These are phyloP conservation scores for Tephrocybe sp. DNA, from an alignment of 768 basidiomycete genomes.

Conservation along the genomic window DNA sequence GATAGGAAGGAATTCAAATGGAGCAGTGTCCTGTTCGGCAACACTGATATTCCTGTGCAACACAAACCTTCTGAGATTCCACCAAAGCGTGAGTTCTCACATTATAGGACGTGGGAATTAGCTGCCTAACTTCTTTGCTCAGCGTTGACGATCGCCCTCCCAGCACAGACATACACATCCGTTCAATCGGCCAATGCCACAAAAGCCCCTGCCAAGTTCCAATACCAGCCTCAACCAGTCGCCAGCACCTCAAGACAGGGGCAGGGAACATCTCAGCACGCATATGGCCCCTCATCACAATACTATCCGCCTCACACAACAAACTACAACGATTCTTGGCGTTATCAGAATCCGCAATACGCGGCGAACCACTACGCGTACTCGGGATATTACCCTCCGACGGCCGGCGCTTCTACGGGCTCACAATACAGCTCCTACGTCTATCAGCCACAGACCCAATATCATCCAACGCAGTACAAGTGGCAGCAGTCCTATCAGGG, in stretches of 20 bases:
- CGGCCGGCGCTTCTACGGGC: conserved; percentile 11
- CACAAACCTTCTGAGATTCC: conserved; percentile 66
- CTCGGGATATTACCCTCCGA: conserved; percentile 25
- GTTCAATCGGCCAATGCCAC: conserved; percentile 24
- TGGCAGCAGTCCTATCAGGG: conserved; percentile 37
- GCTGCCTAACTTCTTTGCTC: conserved; percentile 4
- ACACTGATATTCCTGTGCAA: conserved; percentile 65
- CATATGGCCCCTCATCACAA: conserved; percentile 16
- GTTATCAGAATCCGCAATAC: conserved; percentile 27
- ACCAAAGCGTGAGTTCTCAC: conserved; percentile 43
- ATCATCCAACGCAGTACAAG: conserved; percentile 23
- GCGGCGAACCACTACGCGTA: conserved; percentile 27
- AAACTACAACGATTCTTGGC: conserved; percentile 36
- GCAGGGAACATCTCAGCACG: no score
- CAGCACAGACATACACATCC: conserved; percentile 32
- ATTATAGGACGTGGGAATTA: conserved; percentile 3
- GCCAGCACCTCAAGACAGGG: conserved; percentile 8
- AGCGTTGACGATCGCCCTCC: conserved; percentile 21
- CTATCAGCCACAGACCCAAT: conserved; percentile 21
- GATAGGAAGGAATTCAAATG: conserved; percentile 79
- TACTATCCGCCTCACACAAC: conserved; percentile 24
- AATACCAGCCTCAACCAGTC: conserved; percentile 12
- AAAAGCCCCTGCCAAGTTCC: conserved; percentile 1
- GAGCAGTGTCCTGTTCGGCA: conserved; percentile 79
- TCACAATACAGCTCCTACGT: conserved; percentile 25